A percentile compares a stretch with the other conserved stretches of the same genome.
Conservation (phyloP, 2,329 filamentous ascomycete genomes). For the Thyridium curvatum region DNA sequence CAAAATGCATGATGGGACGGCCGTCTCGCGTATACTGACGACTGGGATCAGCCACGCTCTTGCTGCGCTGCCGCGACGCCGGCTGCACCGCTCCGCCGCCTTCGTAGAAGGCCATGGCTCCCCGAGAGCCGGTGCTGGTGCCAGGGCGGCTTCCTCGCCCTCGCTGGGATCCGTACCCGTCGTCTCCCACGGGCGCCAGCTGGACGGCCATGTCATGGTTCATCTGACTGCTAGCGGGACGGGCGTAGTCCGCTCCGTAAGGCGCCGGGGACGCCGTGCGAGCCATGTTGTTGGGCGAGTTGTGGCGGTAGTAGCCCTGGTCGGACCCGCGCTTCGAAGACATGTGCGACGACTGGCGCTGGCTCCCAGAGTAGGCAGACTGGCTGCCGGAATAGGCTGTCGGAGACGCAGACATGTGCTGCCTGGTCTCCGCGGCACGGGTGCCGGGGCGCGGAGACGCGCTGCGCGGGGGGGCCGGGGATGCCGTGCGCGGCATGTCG, state of each 20-base stretch:
- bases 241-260: constrained; percentile 35
- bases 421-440: constrained; percentile 36
- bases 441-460: constrained; percentile 56
- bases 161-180: constrained; percentile 52
- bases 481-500: constrained; percentile 54
- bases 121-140: constrained; percentile 34
- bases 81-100: constrained; percentile 33
- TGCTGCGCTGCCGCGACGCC: constrained; percentile 57
- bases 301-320: constrained; percentile 43
- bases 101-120: constrained; percentile 52
- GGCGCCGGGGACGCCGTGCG: constrained; percentile 42
- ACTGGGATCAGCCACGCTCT: constrained; percentile 79
- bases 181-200: constrained; percentile 48
- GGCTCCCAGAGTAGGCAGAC: background rate
- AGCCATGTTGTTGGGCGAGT: constrained; percentile 42
- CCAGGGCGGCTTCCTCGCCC: constrained; percentile 42
- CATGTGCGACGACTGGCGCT: constrained; percentile 14
- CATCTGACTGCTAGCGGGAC: constrained; percentile 44
- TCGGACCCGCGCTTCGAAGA: constrained; percentile 40
- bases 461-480: constrained; percentile 61
- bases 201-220: constrained; percentile 60
- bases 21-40: constrained; percentile 82
- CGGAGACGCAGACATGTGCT: constrained; percentile 33
- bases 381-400: constrained; percentile 51
- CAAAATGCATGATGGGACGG: constrained; percentile 83